Evolutionary conservation across 2,329 filamentous ascomycete species (phyloP).

Genomic region (Geoglossum cookeanum): DNA sequence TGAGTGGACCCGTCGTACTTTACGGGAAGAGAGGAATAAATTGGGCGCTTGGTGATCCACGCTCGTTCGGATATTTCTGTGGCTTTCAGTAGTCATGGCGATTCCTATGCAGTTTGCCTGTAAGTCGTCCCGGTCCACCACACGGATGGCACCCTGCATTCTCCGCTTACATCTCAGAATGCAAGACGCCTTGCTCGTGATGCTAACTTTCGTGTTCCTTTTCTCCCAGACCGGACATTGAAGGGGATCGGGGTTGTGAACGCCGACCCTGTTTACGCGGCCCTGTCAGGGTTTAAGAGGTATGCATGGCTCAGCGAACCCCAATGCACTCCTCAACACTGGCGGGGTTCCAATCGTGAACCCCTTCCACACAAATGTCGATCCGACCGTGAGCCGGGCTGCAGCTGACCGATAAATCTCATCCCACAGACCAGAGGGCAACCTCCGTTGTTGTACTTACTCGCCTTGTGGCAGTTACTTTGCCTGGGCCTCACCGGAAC

Average conservation of each 20-base stretch:
- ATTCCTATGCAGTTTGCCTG: constrained; percentile 85
- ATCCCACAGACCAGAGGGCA: constrained; percentile 60
- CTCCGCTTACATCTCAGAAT: background rate
- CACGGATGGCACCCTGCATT: background rate
- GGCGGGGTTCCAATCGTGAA: background rate
- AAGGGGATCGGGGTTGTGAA: constrained; percentile 92
- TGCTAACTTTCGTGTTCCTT: constrained; percentile 5
- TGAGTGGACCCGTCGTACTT: background rate
- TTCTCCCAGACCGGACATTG: constrained; percentile 56
- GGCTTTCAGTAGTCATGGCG: constrained; percentile 89
- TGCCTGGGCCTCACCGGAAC: constrained; percentile 76
- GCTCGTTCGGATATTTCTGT: constrained; percentile 30
- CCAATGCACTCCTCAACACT: background rate
- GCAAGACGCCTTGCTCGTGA: background rate
- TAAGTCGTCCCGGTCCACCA: constrained; percentile 21
- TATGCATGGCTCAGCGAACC: constrained; percentile 16
- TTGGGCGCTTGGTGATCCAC: background rate
- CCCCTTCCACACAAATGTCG: too few relatives aligned
- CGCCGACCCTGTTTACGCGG: constrained; percentile 71
- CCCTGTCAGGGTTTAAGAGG: constrained; percentile 58
- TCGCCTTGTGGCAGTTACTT: constrained; percentile 93
- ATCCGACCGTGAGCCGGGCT: background rate
- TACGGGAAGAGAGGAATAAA: constrained; percentile 9
- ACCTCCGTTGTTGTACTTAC: constrained; percentile 85
- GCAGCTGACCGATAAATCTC: background rate